phyloP scores from a whole-genome alignment of 75 land plant species.

The Picea glauca region DNA sequence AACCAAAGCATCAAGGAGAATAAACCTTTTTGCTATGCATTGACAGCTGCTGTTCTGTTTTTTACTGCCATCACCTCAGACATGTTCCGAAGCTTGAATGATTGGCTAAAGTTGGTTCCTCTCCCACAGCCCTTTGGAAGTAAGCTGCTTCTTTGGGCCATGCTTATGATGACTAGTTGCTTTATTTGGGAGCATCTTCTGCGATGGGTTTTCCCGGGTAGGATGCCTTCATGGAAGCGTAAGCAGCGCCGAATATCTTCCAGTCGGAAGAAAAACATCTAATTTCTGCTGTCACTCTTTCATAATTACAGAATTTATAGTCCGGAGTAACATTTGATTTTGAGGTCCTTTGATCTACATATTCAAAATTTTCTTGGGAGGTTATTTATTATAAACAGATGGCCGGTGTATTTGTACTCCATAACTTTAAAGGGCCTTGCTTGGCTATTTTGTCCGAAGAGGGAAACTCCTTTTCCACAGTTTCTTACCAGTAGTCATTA shows the following conservation, averaged over 20 bases:
- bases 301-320: background rate
- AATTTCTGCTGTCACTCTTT: background rate
- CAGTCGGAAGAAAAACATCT: conserved; percentile 37
- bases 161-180: conserved; percentile 69
- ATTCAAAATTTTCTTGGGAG: background rate
- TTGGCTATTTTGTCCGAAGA: background rate
- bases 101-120: conserved; percentile 88
- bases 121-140: conserved; percentile 68
- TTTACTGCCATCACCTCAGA: conserved; percentile 87
- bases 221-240: conserved; percentile 64
- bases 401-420: background rate
- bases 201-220: conserved; percentile 85
- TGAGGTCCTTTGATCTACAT: background rate
- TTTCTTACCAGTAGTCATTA: background rate
- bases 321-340: background rate
- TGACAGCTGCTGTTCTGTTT: conserved; percentile 67
- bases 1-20: conserved; percentile 94
- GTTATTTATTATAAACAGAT: background rate
- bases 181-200: conserved; percentile 84
- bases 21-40: conserved; percentile 81
- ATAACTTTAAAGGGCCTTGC: background rate
- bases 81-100: conserved; percentile 83
- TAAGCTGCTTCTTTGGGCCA: conserved; percentile 66
- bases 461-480: background rate
- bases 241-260: conserved; percentile 34